Evolutionary conservation across 1,284 basidiomycete genomes (phyloP).

Genomic region (Ustilago sp.): DNA sequence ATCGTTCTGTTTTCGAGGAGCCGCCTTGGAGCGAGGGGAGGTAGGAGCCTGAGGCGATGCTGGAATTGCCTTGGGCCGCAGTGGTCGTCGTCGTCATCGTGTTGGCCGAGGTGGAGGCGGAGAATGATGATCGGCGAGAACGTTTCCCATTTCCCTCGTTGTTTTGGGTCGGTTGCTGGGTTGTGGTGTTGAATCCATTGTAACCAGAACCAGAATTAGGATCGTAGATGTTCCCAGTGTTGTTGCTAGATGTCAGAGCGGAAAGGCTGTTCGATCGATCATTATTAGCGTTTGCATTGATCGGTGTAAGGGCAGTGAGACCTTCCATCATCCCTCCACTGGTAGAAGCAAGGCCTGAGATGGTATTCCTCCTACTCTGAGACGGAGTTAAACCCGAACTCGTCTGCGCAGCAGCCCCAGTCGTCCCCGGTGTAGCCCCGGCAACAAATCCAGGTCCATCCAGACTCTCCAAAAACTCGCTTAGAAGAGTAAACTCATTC

Average conservation of each 20-base stretch:
- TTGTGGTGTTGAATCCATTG: background rate
- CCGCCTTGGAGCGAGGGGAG: constrained; percentile 44
- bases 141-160: constrained; percentile 22
- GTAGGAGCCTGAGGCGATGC: constrained; percentile 27
- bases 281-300: constrained; percentile 11
- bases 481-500: constrained; percentile 62
- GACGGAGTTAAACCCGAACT: constrained; percentile 26
- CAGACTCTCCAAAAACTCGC: constrained; percentile 65
- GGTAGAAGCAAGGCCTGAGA: constrained; percentile 15
- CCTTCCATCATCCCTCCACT: constrained; percentile 19
- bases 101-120: constrained; percentile 12
- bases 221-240: background rate
- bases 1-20: constrained; percentile 75
- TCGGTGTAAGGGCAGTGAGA: constrained; percentile 29
- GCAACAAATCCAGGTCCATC: constrained; percentile 54
- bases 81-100: background rate
- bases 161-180: background rate
- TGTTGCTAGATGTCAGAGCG: background rate
- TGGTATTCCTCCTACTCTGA: constrained; percentile 39
- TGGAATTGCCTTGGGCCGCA: background rate
- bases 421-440: constrained; percentile 35
- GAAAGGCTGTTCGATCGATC: background rate
- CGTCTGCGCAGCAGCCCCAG: constrained; percentile 12
- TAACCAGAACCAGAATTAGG: background rate
- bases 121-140: constrained; percentile 48